These are phyloP conservation scores for Fusarium subtropicale DNA, from an alignment of 2,329 filamentous ascomycete species.

Conservation along the genomic window DNA sequence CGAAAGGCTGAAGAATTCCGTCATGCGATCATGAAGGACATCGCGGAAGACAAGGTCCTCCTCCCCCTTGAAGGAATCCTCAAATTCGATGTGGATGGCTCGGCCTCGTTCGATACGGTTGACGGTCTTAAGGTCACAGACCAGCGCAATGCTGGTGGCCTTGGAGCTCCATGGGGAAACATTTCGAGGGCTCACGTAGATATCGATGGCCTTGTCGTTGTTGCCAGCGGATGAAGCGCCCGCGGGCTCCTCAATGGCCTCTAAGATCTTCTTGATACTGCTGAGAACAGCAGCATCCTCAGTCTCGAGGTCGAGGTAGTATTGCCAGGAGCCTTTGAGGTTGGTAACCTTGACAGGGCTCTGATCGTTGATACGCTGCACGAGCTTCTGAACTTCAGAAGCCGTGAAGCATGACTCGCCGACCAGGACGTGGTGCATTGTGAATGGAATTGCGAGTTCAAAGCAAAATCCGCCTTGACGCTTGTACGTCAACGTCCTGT, in stretches of 20 bases:
- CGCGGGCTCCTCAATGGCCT: constrained; percentile 52
- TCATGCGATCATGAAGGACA: constrained; percentile 93
- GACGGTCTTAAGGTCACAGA: constrained; percentile 82
- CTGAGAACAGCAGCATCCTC: constrained; percentile 53
- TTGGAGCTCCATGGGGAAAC: constrained; percentile 99
- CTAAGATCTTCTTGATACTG: constrained; percentile 61
- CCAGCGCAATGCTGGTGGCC: constrained; percentile 91
- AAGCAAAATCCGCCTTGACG: constrained; percentile 46
- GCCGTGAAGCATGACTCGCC: constrained; percentile 63
- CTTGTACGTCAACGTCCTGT: constrained; percentile 33
- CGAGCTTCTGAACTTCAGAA: constrained; percentile 59
- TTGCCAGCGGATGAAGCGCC: constrained; percentile 46
- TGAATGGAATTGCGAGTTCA: constrained; percentile 43
- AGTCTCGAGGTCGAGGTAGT: constrained; percentile 72
- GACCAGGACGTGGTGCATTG: constrained; percentile 54
- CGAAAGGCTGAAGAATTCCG: constrained; percentile 77
- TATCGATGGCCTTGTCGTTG: constrained; percentile 63
- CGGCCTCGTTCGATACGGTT: constrained; percentile 89
- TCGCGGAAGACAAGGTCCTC: constrained; percentile 71
- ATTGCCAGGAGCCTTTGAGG: constrained; percentile 68
- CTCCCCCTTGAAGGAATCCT: constrained; percentile 58
- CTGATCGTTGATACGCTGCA: constrained; percentile 58
- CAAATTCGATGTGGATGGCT: constrained; percentile 76
- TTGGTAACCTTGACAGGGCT: constrained; percentile 59
- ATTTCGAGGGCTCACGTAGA: constrained; percentile 83